Base-by-base conservation (phyloP, 768 basidiomycete genomes). In the Lyophyllum atratum region DNA sequence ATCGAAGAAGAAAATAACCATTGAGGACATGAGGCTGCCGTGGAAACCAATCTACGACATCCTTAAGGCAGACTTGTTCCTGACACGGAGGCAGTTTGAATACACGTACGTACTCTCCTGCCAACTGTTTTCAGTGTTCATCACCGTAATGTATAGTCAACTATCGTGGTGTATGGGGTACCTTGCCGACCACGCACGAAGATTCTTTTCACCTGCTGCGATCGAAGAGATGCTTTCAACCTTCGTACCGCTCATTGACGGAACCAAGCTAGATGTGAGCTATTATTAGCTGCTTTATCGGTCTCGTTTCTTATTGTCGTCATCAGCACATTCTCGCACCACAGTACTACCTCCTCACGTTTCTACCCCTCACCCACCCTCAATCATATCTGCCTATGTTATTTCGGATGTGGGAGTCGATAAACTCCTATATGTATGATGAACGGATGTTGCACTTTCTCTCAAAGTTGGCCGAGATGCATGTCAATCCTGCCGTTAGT, bases 361-460 rank as follows among this genome's bases (percentile, higher is more conserved):
- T 95, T 74, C 80, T 96, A 48, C 94, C 94, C 2, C 77, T 90
- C 57, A 84, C 85, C 6, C 92, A 94, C 67, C 92, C 92, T 29
- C 90, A 93, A 73, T 82, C 83, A 44, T 95, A 94, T 77, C 80
- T 86, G 52, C 89, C 84, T 51, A 89, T 90, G 82, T 78, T 94
- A 52, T 91, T 95, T 75, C 86, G 89, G 52, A 66, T 93, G 45
- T 95, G 93, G 92, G 87, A 91, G 72, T 89, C 91, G 12, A 78
- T 95, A 66, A 93, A 94, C 74, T 92, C 91, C 55, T 91, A 91
- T 70, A 83, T 87, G 72, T 95, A 86, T 75, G 93, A 95, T 77
- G 93, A 93, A 66, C 83, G 93, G 70, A 92, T 93, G 85, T 78
- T 95, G 59, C 83, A 91, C 55, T 89, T 96, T 68, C 80, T 95